Percentiles rank a stretch among this genome's conserved stretches.
Conservation (phyloP, 2,329 filamentous ascomycete species). For the Exutisphaerella laricina region DNA sequence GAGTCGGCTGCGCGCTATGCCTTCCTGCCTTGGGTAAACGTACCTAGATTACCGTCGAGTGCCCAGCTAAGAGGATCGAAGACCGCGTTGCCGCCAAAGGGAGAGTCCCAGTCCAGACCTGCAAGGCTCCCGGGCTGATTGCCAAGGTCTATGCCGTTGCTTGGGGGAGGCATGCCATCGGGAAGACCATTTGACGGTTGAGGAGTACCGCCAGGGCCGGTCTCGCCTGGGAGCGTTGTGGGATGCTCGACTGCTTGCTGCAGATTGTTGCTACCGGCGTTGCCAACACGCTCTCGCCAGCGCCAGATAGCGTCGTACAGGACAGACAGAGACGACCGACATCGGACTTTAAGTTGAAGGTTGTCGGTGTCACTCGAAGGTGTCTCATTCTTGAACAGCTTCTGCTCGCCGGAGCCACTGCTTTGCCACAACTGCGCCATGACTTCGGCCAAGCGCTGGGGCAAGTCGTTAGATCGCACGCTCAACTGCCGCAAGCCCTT, state of each 20-base stretch:
- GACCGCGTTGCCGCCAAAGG: constrained; percentile 61
- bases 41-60: constrained; percentile 66
- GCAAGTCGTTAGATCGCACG: constrained; percentile 70
- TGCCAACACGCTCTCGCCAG: constrained; percentile 69
- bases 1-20: too few species aligned
- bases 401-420: constrained; percentile 30
- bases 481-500: constrained; percentile 65
- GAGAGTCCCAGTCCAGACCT: constrained; percentile 28
- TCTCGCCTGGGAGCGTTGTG: constrained; percentile 43
- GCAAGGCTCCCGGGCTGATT: constrained; percentile 12
- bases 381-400: constrained; percentile 26
- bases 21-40: too few species aligned
- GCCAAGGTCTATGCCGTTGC: constrained; percentile 22
- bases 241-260: constrained; percentile 71
- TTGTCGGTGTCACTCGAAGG: constrained; percentile 53
- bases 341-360: constrained; percentile 74
- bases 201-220: constrained; percentile 25
- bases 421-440: constrained; percentile 82
- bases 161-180: constrained; percentile 12
- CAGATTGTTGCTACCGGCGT: constrained; percentile 42
- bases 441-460: constrained; percentile 74
- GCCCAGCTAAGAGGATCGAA: constrained; percentile 94
- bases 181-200: constrained; percentile 21
- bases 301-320: constrained; percentile 82
- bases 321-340: constrained; percentile 77